Evolutionary conservation across 495 filamentous ascomycete species (phyloP), one percentile per base, ranked within the genome.

Genomic region (Aspergillus carlsbadensis): DNA sequence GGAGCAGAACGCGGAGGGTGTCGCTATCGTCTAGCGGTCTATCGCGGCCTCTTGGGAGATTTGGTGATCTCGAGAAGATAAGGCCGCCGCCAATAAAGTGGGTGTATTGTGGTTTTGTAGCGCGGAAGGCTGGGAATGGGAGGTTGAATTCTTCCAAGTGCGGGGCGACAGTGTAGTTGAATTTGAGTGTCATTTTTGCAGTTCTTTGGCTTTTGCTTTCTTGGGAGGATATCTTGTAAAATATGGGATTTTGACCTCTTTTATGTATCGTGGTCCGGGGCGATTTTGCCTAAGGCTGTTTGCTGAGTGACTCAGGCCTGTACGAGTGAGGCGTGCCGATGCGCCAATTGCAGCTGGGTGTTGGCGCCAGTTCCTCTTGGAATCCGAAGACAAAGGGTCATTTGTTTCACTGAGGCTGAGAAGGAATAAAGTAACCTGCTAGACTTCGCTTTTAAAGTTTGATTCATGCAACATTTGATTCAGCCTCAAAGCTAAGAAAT

Each of bases 1-100:
- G 68, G 29, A 87, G 71, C 20, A 87, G 73, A 42, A 83, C 64
- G 41, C 47, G 46, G 26, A 39, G 39, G 22, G 15, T n/a, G n/a
- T 44, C 10, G 29, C 13, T 18, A 6, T 10, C 21, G 15, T 49
- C 26, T 13, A 34, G 33, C 21, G 13, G 26, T 8, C 35, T 33
- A 11, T 20, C 39, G 6, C 37, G 18, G 45, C 26, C 11, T 57
- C 1, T 45, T 15, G 10, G 36, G 34, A 39, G 42, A 24, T 42
- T 29, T 4, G 54, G 18, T 2, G 59, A 44, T 21, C 22, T 47
- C 8, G 67, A 63, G 62, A 83, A 82, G 45, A 83, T 66, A 52
- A 75, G 73, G 15, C 63, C 74, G 10, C 72, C 75, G 24, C 76
- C 66, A 4, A 62, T 70, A 42, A 75, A 67, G 22, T 63, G 54